Conservation (phyloP, 495 filamentous ascomycete species). For the Xylaria castorea region DNA sequence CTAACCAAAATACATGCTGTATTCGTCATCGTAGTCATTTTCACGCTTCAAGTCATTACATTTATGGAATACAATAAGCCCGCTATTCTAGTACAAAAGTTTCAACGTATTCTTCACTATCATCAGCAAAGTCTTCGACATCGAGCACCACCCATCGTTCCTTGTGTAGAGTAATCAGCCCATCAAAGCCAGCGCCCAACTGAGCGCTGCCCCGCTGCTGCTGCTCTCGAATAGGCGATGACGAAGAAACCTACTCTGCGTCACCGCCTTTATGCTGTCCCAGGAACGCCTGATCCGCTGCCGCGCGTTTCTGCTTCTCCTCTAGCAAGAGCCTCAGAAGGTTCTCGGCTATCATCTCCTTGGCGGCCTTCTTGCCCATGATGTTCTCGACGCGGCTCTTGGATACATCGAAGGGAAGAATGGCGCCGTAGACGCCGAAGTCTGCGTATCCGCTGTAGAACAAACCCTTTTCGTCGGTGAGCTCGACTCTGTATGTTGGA, state of each 20-base stretch:
- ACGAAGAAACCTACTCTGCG: neutral
- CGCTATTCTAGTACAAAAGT: neutral
- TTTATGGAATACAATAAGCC: neutral
- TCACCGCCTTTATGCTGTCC: neutral
- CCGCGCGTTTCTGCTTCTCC: slow-evolving; percentile 27
- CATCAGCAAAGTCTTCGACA: neutral
- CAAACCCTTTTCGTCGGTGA: neutral
- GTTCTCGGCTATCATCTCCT: slow-evolving; percentile 41
- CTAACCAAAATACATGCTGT: neutral
- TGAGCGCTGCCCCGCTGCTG: neutral
- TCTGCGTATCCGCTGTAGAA: slow-evolving; percentile 34
- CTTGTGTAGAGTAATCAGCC: neutral
- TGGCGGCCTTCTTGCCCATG: slow-evolving; percentile 35
- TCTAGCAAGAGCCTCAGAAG: slow-evolving; percentile 35
- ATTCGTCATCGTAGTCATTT: neutral
- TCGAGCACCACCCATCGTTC: neutral
- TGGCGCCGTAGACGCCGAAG: slow-evolving; percentile 29
- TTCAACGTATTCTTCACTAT: neutral
- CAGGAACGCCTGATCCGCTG: slow-evolving; percentile 14
- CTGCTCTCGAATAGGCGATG: neutral
- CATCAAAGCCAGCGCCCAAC: neutral
- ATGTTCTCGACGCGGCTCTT: slow-evolving; percentile 31
- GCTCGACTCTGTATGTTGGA: slow-evolving; percentile 31
- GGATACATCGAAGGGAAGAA: slow-evolving; percentile 33
- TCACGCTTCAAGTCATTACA: neutral